Evolutionary conservation across 345 rosid species (phyloP), one percentile per base, ranked within the genome.

Genomic region (Raphanus raphanistrum): DNA sequence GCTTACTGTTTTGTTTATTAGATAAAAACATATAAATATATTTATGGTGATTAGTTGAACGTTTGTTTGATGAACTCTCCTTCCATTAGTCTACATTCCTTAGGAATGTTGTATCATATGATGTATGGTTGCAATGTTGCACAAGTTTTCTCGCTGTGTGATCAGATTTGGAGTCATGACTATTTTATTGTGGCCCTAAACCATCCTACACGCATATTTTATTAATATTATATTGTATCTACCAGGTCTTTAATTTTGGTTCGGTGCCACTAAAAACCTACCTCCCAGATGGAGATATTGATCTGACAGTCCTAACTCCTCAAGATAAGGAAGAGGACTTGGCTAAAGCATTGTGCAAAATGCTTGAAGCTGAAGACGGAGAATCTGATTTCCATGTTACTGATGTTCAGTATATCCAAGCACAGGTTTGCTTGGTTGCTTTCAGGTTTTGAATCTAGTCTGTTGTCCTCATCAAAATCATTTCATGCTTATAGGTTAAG

Each of bases 281-380:
- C 81, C 92, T 94, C 63, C 97, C 98, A 8, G 98, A 94, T 84
- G 98, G 98, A 65, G 98, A 94, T 85, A 87, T 94, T 58, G 98
- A 94, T 85, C 79, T 94, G 85, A 94, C 97, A 21, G 86, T 83
- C 31, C 62, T 90, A 29, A 76, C 89, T 80, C 83, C 83, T 84
- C 81, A 66, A 25, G 83, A 76, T 74, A 68, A 38, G 73, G 98
- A 88, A 82, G 92, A 86, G 26, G 84, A 85, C 62, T 79, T 87
- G 58, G 93, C 88, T 21, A 69, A 60, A 64, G 82, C 76, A 61
- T 61, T 94, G 68, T 72, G 72, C 76, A 27, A 54, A 73, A 73
- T 92, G 69, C 84, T 92, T 55, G 76, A 76, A 83, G 66, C 81
- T 63, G 85, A 88, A 76, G 81, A 48, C 66, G 84, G 69, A 76